Evolutionary conservation across 768 basidiomycete species (phyloP).

Genomic region (Melanogaster broomeanus): DNA sequence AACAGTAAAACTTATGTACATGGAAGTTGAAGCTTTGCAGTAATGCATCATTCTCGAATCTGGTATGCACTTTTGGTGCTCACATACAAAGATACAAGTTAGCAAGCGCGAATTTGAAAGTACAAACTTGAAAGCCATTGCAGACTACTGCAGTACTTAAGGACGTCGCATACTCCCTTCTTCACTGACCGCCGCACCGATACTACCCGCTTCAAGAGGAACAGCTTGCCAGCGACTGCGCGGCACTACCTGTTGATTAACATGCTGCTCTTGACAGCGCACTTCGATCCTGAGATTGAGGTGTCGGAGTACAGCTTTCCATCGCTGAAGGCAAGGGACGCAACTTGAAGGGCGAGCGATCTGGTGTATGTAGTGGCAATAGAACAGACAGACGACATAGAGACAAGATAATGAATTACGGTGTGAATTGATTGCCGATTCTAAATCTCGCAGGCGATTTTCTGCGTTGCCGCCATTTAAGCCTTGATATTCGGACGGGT

Average conservation of each 20-base stretch:
- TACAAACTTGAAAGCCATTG: slow-evolving; percentile 82
- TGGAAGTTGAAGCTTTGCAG: too few species aligned
- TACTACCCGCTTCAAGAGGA: slow-evolving; percentile 82
- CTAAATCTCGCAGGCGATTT: not conserved
- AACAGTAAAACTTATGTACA: too few species aligned
- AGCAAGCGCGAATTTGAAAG: not conserved
- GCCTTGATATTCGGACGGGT: not conserved
- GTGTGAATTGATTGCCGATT: not conserved
- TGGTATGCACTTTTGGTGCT: too few species aligned
- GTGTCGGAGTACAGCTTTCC: slow-evolving; percentile 24
- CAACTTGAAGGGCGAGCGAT: not conserved
- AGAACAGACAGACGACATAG: not conserved
- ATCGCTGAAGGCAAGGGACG: not conserved
- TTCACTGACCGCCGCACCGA: slow-evolving; percentile 86
- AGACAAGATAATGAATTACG: slow-evolving; percentile 13
- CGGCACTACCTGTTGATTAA: slow-evolving; percentile 56
- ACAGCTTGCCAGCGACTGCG: slow-evolving; percentile 88
- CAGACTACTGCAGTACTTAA: slow-evolving; percentile 85
- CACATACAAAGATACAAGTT: not conserved
- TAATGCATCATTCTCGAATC: too few species aligned
- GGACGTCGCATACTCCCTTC: slow-evolving; percentile 85
- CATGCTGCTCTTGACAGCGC: slow-evolving; percentile 18
- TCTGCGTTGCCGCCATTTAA: not conserved
- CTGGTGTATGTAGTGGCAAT: slow-evolving; percentile 6
- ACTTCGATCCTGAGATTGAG: slow-evolving; percentile 18